Conservation (phyloP, 2,329 filamentous ascomycete genomes). For the Dactylellina cionopaga region DNA sequence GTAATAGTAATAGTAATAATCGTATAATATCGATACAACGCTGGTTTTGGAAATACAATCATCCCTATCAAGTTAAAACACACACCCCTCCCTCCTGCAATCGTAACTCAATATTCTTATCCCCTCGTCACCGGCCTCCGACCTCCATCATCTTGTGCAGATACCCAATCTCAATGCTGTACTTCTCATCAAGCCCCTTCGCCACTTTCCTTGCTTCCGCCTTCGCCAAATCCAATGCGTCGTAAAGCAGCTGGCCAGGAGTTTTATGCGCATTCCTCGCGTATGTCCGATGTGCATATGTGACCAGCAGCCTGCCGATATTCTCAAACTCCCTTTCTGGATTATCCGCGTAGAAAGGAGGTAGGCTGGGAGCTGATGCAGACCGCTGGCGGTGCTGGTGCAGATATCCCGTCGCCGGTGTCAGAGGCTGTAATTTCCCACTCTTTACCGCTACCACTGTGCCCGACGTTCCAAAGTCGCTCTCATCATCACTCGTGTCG, state of each 20-base stretch:
- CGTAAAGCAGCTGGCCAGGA: constrained; percentile 41
- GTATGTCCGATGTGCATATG: constrained; percentile 43
- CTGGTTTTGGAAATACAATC: neutral
- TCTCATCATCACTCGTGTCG: constrained; percentile 45
- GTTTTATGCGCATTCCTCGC: constrained; percentile 45
- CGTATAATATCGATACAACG: neutral
- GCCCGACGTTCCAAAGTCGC: constrained; percentile 26
- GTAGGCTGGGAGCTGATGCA: constrained; percentile 30
- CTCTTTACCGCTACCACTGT: constrained; percentile 4
- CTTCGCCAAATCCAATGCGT: constrained; percentile 41
- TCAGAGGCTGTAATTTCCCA: constrained; percentile 25
- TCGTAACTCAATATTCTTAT: neutral
- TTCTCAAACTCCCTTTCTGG: constrained; percentile 37
- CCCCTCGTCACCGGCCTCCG: constrained; percentile 7
- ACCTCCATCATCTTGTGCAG: constrained; percentile 51
- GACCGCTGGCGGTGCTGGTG: constrained; percentile 21
- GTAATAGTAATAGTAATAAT: no score
- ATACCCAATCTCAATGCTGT: constrained; percentile 51
- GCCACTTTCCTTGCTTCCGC: constrained; percentile 20
- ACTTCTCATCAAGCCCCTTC: constrained; percentile 48
- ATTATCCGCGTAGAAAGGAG: constrained; percentile 26
- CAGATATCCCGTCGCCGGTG: constrained; percentile 20
- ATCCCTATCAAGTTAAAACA: neutral
- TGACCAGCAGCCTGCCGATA: constrained; percentile 36
- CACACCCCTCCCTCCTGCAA: neutral